Conservation (phyloP, 176 grass and related monocot genomes). For the Guadua angustifolia region DNA sequence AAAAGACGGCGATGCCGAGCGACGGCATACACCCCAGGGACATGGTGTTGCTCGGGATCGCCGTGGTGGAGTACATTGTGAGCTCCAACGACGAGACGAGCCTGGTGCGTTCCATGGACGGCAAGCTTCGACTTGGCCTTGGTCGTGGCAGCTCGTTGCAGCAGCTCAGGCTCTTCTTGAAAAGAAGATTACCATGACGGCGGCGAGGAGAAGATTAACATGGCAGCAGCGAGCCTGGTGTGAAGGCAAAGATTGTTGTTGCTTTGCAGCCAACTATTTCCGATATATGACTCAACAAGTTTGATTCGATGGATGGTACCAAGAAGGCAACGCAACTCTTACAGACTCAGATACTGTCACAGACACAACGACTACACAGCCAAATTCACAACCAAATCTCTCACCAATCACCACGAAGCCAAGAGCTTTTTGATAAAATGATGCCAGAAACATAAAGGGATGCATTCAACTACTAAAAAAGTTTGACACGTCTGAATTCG, state of each 20-base stretch:
- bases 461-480: background rate
- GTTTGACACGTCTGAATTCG: constrained; percentile 22
- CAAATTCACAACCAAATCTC: background rate
- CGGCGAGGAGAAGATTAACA: background rate
- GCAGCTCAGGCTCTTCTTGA: background rate
- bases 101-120: background rate
- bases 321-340: no score
- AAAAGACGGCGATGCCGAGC: background rate
- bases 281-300: no score
- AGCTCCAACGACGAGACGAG: background rate
- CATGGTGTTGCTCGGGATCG: background rate
- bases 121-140: background rate
- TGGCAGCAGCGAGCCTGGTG: background rate
- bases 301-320: no score
- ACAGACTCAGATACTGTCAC: background rate
- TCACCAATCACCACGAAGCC: background rate
- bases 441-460: background rate
- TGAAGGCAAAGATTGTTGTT: background rate
- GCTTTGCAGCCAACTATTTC: background rate
- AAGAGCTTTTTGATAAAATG: background rate
- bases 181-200: background rate
- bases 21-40: background rate
- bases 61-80: background rate
- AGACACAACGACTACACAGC: background rate
- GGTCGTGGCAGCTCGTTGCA: background rate